Base-by-base conservation (phyloP, 2,329 filamentous ascomycete genomes). In the Bertia moriformis region DNA sequence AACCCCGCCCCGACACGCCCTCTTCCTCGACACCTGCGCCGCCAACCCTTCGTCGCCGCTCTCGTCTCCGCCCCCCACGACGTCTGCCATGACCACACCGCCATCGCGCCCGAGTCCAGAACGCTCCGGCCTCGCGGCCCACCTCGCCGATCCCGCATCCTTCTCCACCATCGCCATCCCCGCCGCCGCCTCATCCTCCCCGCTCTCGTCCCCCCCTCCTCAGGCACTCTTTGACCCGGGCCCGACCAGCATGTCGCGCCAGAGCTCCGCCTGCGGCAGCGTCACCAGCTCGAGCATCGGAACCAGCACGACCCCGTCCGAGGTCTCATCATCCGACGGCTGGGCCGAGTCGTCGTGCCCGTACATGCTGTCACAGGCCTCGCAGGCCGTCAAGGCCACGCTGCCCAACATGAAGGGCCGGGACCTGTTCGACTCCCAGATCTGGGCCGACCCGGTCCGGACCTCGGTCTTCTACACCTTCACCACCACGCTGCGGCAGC, bases 381-480 rank as follows among this genome's bases (percentile, higher is more conserved):
- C 44, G 22, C n/a, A 7, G 22, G 22, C 18, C 32, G 17, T 13
- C 24, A 22, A 13, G 19, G 12, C n/a, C 37, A 54, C 58, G 4
- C 50, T 79, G 1, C 72, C 73, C 1, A 73, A 77, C 37, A 69
- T 83, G 54, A 82, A 82, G 51, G 80, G 80, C 2, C 71, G 73
- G 40, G 79, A 85, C 48, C 58, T 85, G 2, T 85, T 85, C 46
- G 78, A 84, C 53, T 69, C 71, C 14, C 74, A 75, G 19, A 73
- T 84, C 41, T 85, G 79, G 73, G 63, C 73, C 0, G 77, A 83
- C 48, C 73, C 78, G 0, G 55, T 75, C 14, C 72, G 74, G 36
- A 84, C 79, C 0, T 77, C 76, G 0, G 73, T 83, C 7, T 83
- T 84, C 45, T 83, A 83, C 49, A 78, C 71, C 10, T 85, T 85